Base-by-base conservation (phyloP, 2,329 filamentous ascomycete species). In the Colletotrichum tropicicola region DNA sequence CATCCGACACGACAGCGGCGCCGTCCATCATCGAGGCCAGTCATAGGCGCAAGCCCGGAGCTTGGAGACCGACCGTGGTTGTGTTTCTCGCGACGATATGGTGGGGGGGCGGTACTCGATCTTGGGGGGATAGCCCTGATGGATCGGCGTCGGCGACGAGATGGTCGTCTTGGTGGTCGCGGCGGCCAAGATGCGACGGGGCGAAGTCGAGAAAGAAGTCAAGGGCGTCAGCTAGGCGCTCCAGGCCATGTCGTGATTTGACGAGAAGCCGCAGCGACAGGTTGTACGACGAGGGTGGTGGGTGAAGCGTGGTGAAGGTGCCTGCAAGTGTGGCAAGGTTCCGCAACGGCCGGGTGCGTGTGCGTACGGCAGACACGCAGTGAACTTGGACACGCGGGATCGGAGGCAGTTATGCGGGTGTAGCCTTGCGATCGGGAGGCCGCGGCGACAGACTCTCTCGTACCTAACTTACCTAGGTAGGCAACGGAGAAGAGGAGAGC, bases 1-100 rank as follows among this genome's bases (percentile, higher is more conserved):
- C 84, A 73, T 87, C 85, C 71, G 77, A 77, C 77, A 80, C 77
- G 75, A 80, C 75, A 68, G 77, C 76, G 73, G 79, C 76, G 75
- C 80, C 78, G 76, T 87, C 85, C 85, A 87, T 87, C 72, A 70
- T 81, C 75, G 69, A 70, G 59, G 64, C 58, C 66, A 59, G 57
- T 68, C 63, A 69, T 72, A 67, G 66, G 68, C 65, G 61, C 43
- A 65, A 61, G 61, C 61, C 61, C 41, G 54, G 12, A 55, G 60
- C 60, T 65, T 52, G 60, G 17, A 67, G 35, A 44, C 37, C 37
- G 30, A 65, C 41, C 45, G 57, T 64, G 54, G 59, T 66, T 53
- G 65, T 61, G 56, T 56, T 52, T 60, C 44, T 55, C 55, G 65
- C 72, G 69, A 72, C 71, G 67, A 67, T 70, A 67, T 56, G 67